Evolutionary conservation across 2,329 filamentous ascomycete species (phyloP), one percentile per base, ranked within the genome.

Genomic region (Monosporascus ibericus): DNA sequence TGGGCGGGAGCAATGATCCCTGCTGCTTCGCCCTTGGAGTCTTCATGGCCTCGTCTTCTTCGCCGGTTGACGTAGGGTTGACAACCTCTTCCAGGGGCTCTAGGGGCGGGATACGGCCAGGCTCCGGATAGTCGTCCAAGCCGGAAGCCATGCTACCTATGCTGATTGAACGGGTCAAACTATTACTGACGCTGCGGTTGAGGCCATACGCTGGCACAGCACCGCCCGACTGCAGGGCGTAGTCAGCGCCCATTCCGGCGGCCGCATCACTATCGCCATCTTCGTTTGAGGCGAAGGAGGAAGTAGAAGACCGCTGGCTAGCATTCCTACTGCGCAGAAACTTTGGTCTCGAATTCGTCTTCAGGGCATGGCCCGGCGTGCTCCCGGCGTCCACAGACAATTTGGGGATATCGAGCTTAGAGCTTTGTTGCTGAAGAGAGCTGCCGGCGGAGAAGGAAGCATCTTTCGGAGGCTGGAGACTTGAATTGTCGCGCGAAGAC

Each of bases 61-160:
- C 68, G 47, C 67, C 61, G 52, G 70, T 62, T 11, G 36, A 66
- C 55, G 59, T 64, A 55, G 56, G 61, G 37, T 52, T 68, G 57
- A 80, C 70, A 48, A 74, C 69, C 63, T 82, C 77, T 48, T 75
- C 70, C 22, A 78, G 68, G 5, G 77, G 74, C 57, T 76, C 77
- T 27, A 82, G 70, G 38, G 75, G 78, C 47, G 69, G 71, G 39
- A 67, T 64, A 30, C 65, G 64, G 70, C 71, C 62, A 75, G 59
- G 64, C 30, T 79, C 76, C n/a, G 73, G 69, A 48, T 70, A 69
- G 20, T 85, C 81, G n/a, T 85, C 80, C 47, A 79, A 72, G 1
- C 87, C 89, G 5, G 91, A 96, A 2, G 85, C 87, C 73, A 96
- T 90, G 67, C 92, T 96, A 22, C 91, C 91, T 54, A 96, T 79